Evolutionary conservation across 495 filamentous ascomycete species (phyloP).

Genomic region (Trichoderma reesei): DNA sequence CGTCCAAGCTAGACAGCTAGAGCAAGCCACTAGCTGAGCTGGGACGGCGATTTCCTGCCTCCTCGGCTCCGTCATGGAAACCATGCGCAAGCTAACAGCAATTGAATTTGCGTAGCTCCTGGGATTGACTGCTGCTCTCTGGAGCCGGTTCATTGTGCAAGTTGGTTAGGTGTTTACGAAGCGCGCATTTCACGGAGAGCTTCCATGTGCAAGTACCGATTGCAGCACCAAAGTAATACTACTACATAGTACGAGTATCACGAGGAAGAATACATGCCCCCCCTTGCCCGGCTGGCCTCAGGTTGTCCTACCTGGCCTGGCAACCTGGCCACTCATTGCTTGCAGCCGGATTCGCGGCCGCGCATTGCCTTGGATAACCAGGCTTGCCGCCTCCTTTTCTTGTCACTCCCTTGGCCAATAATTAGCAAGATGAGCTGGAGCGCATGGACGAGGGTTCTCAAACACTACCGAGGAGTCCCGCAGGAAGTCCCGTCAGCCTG

Average conservation of each 20-base stretch:
- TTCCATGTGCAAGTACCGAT: no score
- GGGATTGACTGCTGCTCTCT: not conserved
- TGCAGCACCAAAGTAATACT: no score
- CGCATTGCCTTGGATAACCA: not conserved
- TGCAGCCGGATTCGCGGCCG: not conserved
- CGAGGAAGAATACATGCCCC: no score
- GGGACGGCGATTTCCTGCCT: not conserved
- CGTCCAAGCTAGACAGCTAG: not conserved
- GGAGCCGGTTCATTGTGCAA: not conserved
- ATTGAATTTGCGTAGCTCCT: constrained; percentile 5
- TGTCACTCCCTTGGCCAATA: not conserved
- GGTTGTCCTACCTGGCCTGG: no score
- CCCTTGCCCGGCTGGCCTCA: no score
- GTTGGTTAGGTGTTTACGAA: no score
- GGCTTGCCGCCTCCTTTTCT: not conserved
- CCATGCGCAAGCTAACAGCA: constrained; percentile 1
- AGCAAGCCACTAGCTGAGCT: not conserved
- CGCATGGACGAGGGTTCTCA: no score
- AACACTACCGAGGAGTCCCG: not conserved
- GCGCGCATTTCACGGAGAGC: no score
- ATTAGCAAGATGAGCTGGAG: no score
- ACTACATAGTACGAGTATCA: no score
- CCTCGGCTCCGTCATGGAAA: not conserved
- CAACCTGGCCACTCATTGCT: no score
- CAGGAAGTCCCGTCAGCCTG: not conserved